Percentiles rank a stretch among this genome's conserved stretches.
Evolutionary conservation across 2,329 filamentous ascomycete genomes (phyloP).

Genomic region (Penicillium occitanis): DNA sequence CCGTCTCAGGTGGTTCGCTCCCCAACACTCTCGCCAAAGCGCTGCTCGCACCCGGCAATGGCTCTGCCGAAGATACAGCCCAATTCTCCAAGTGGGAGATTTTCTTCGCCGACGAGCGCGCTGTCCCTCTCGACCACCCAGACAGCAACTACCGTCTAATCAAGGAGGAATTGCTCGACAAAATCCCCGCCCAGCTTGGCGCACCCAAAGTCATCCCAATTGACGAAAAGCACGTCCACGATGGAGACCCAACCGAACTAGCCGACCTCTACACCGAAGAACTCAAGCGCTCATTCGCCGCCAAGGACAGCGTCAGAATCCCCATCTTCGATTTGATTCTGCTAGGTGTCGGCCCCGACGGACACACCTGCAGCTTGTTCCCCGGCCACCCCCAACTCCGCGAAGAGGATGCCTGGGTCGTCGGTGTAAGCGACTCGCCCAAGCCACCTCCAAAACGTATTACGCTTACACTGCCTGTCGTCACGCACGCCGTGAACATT

Average conservation of each 20-base stretch:
- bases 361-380: slow-evolving; percentile 96
- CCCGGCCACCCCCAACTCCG: slow-evolving; percentile 83
- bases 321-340: slow-evolving; percentile 94
- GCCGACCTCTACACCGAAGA: slow-evolving; percentile 91
- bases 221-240: slow-evolving; percentile 63
- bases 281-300: slow-evolving; percentile 82
- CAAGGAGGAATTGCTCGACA: slow-evolving; percentile 83
- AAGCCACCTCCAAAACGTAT: slow-evolving; percentile 91
- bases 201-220: slow-evolving; percentile 77
- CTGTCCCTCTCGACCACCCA: slow-evolving; percentile 83
- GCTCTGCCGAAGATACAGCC: slow-evolving; percentile 59
- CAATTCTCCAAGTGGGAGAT: slow-evolving; percentile 91
- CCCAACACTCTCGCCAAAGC: slow-evolving; percentile 84
- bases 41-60: slow-evolving; percentile 61
- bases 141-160: slow-evolving; percentile 94
- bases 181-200: slow-evolving; percentile 69
- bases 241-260: slow-evolving; percentile 85
- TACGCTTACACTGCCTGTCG: slow-evolving; percentile 87
- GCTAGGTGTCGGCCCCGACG: slow-evolving; percentile 90
- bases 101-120: slow-evolving; percentile 97
- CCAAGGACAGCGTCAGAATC: slow-evolving; percentile 87
- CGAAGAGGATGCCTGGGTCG: slow-evolving; percentile 87
- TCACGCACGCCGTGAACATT: slow-evolving; percentile 80
- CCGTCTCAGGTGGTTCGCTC: slow-evolving; percentile 89
- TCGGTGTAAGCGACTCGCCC: slow-evolving; percentile 86